Evolutionary conservation across 2,329 filamentous ascomycete species (phyloP).

Genomic region (Diaporthe australafricana): DNA sequence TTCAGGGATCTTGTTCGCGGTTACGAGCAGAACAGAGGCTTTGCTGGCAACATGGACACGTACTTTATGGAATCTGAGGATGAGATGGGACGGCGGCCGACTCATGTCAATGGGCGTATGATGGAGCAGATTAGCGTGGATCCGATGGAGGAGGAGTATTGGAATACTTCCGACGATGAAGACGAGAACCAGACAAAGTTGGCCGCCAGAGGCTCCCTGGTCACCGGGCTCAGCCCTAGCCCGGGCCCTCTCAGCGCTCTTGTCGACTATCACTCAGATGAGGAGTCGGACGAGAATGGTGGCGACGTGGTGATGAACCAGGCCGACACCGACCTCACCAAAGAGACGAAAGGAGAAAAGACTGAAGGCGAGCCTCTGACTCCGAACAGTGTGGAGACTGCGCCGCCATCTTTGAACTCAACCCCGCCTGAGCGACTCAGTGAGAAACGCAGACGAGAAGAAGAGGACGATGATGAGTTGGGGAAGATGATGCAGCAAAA

Average conservation of each 20-base stretch:
- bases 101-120: constrained; percentile 58
- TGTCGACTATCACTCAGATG: constrained; percentile 49
- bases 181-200: constrained; percentile 70
- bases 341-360: constrained; percentile 40
- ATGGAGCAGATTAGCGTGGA: constrained; percentile 82
- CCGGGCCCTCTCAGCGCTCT: constrained; percentile 74
- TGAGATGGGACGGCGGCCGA: constrained; percentile 58
- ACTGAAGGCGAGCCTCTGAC: constrained; percentile 41
- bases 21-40: constrained; percentile 83
- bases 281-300: constrained; percentile 77
- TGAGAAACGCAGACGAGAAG: constrained; percentile 90
- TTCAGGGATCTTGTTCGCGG: constrained; percentile 81
- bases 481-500: constrained; percentile 76
- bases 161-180: constrained; percentile 88
- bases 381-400: constrained; percentile 49
- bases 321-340: constrained; percentile 43
- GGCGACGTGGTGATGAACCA: constrained; percentile 55
- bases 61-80: constrained; percentile 80
- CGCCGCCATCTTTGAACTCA: constrained; percentile 49
- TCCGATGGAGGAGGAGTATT: constrained; percentile 90
- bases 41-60: constrained; percentile 69
- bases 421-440: constrained; percentile 83
- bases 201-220: constrained; percentile 49
- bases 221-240: constrained; percentile 65
- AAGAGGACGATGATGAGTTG: constrained; percentile 94